Percentiles rank a stretch among this genome's conserved stretches.
Conservation (phyloP, 2,329 filamentous ascomycete genomes). For the Pezicula rhizophila region DNA sequence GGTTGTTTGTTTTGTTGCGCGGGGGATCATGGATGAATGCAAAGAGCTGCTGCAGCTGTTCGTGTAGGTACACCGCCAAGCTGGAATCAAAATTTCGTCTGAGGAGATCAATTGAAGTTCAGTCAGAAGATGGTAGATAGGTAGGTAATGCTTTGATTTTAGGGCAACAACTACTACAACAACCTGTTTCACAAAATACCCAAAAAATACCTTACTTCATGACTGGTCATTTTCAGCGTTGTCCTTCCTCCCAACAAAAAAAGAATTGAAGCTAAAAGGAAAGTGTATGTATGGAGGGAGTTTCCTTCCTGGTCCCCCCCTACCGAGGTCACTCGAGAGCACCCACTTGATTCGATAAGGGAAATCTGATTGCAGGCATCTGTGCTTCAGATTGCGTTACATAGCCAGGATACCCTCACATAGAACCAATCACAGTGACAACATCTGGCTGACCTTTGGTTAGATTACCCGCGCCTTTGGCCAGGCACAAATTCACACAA, state of each 20-base stretch:
- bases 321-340: not conserved
- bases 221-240: not conserved
- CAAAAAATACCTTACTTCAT: not conserved
- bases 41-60: too few relatives aligned
- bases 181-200: not conserved
- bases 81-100: too few relatives aligned
- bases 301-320: too few relatives aligned
- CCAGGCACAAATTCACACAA: not conserved
- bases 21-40: too few relatives aligned
- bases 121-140: not conserved
- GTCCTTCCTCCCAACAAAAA: too few relatives aligned
- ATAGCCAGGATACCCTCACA: not conserved
- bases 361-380: conserved; percentile 1
- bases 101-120: too few relatives aligned
- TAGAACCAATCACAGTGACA: not conserved
- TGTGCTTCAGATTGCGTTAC: conserved; percentile 6
- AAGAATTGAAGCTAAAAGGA: not conserved
- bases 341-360: not conserved
- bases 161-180: not conserved
- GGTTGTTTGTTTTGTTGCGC: too few relatives aligned
- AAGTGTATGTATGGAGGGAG: not conserved
- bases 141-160: not conserved
- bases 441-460: not conserved
- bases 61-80: too few relatives aligned
- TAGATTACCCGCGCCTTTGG: not conserved